Evolutionary conservation across 805 yeast genomes (phyloP).

Genomic region (Trichomonascus vanleenenianus): DNA sequence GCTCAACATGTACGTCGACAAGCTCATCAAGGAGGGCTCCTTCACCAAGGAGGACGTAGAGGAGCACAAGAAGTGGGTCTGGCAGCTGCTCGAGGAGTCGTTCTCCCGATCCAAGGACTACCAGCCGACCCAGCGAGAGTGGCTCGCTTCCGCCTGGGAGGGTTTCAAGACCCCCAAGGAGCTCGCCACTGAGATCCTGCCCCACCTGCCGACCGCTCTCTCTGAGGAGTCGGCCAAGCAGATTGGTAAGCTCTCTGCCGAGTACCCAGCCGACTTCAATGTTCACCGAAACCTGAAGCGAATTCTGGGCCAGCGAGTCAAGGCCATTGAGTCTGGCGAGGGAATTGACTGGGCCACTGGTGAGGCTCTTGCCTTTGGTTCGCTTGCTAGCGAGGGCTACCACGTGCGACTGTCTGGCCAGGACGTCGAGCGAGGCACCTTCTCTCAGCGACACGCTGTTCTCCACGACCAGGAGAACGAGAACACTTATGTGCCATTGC

Average conservation of each 20-base stretch:
- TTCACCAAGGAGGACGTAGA: slow-evolving; percentile 85
- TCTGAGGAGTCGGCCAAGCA: slow-evolving; percentile 60
- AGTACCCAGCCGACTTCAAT: slow-evolving; percentile 81
- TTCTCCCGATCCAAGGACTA: slow-evolving; percentile 84
- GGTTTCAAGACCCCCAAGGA: slow-evolving; percentile 97
- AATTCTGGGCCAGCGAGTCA: slow-evolving; percentile 79
- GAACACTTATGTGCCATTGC: slow-evolving; percentile 75
- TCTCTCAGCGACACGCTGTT: slow-evolving; percentile 98
- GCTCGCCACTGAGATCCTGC: slow-evolving; percentile 89
- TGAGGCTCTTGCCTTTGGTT: slow-evolving; percentile 97
- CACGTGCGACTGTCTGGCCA: slow-evolving; percentile 98
- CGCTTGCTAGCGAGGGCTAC: slow-evolving; percentile 85
- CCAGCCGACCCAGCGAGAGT: slow-evolving; percentile 85
- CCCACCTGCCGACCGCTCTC: slow-evolving; percentile 93
- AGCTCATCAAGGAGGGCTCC: slow-evolving; percentile 77
- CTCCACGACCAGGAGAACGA: slow-evolving; percentile 92
- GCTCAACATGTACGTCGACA: slow-evolving; percentile 72
- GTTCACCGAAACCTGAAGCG: slow-evolving; percentile 95
- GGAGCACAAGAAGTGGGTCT: slow-evolving; percentile 97
- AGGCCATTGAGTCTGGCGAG: slow-evolving; percentile 79
- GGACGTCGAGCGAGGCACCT: slow-evolving; percentile 99
- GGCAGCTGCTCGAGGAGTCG: slow-evolving; percentile 88
- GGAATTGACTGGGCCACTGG: slow-evolving; percentile 99
- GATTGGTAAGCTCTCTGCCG: slow-evolving; percentile 70
- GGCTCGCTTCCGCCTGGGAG: slow-evolving; percentile 99